phyloP scores from a whole-genome alignment of 108 stramenopile species.

The Schizochytrium sp. region DNA sequence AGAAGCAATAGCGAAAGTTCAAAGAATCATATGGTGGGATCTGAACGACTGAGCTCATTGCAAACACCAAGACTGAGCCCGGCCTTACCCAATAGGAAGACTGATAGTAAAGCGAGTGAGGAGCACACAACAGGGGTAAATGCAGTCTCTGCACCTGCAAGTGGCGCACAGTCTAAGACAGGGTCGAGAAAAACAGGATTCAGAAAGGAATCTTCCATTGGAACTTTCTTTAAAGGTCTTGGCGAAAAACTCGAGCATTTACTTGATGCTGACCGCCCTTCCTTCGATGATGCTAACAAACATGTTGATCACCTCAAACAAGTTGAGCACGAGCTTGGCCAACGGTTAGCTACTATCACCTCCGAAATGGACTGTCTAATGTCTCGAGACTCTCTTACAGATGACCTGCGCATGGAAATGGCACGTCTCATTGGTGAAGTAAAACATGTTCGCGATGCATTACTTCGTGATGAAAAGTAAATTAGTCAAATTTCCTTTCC shows the following conservation, averaged over 20 bases:
- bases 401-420: neutral
- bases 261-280: neutral
- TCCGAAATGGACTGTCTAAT: neutral
- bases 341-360: neutral
- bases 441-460: neutral
- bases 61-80: too few species aligned
- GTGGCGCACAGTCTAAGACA: neutral
- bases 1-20: too few species aligned
- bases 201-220: slow-evolving; percentile 22
- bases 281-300: too few species aligned
- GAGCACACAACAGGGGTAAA: too few species aligned
- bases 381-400: neutral
- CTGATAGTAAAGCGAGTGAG: too few species aligned
- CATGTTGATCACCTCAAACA: neutral
- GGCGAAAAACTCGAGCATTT: slow-evolving; percentile 46
- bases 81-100: too few species aligned
- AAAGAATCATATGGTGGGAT: too few species aligned
- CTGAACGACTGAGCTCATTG: too few species aligned
- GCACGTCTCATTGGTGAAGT: neutral
- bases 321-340: neutral
- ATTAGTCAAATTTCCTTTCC: too few species aligned
- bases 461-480: neutral
- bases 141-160: too few species aligned
- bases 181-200: neutral
- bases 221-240: slow-evolving; percentile 2